Percentiles rank a stretch among this genome's conserved stretches.
Conservation (phyloP, 805 yeast species). For the Wickerhamomyces hampshirensis region DNA sequence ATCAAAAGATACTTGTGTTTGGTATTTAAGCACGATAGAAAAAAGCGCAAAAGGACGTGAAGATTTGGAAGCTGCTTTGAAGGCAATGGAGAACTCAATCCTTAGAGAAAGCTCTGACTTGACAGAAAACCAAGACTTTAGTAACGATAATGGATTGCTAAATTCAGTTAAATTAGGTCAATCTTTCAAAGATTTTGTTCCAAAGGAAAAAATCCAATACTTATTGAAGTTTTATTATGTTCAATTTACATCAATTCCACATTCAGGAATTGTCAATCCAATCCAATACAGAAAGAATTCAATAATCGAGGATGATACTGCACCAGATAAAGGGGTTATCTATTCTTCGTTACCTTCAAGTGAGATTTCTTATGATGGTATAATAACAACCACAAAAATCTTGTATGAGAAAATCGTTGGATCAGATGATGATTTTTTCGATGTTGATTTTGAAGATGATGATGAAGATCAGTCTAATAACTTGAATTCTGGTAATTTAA, state of each 20-base stretch:
- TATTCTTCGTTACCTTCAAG: slow-evolving; percentile 68
- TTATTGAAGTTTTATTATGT: slow-evolving; percentile 58
- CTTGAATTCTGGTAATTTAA: slow-evolving; percentile 19
- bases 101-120: slow-evolving; percentile 65
- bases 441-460: slow-evolving; percentile 87
- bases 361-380: slow-evolving; percentile 89
- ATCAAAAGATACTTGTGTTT: slow-evolving; percentile 79
- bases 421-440: slow-evolving; percentile 92
- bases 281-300: slow-evolving; percentile 33
- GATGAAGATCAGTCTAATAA: slow-evolving; percentile 44
- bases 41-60: slow-evolving; percentile 61
- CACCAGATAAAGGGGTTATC: slow-evolving; percentile 42
- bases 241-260: slow-evolving; percentile 53
- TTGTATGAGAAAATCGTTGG: slow-evolving; percentile 81
- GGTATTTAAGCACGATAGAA: slow-evolving; percentile 85
- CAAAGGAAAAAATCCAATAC: slow-evolving; percentile 64
- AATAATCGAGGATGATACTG: slow-evolving; percentile 22
- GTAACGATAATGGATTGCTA: slow-evolving; percentile 55
- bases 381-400: slow-evolving; percentile 72
- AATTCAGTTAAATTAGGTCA: slow-evolving; percentile 84
- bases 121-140: slow-evolving; percentile 37
- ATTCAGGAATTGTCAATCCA: slow-evolving; percentile 46
- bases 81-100: slow-evolving; percentile 73
- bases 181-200: slow-evolving; percentile 78
- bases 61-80: slow-evolving; percentile 77